A percentile compares a stretch with the other conserved stretches of the same genome.
These are phyloP conservation scores for Rhinocladiella similis DNA, from an alignment of 2,329 filamentous ascomycete species.

Conservation along the genomic window DNA sequence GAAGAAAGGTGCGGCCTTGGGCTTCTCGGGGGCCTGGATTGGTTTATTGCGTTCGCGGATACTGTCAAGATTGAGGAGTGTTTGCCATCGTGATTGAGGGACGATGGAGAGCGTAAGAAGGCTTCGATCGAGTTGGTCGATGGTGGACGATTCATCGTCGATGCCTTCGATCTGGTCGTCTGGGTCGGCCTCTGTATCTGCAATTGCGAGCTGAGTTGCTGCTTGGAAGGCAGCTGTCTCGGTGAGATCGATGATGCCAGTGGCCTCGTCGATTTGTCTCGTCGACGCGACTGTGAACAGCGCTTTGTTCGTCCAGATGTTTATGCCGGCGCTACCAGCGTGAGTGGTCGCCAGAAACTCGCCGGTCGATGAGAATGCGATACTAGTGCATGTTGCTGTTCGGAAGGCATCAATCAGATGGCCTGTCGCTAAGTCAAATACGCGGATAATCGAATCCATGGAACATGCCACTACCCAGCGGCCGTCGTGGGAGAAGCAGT, in stretches of 20 bases:
- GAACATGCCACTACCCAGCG: slow-evolving; percentile 91
- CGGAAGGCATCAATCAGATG: slow-evolving; percentile 92
- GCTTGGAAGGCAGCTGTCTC: slow-evolving; percentile 68
- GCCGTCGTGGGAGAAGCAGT: slow-evolving; percentile 88
- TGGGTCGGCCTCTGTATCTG: slow-evolving; percentile 48
- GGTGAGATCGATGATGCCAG: slow-evolving; percentile 62
- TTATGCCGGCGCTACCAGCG: slow-evolving; percentile 80
- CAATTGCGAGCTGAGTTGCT: slow-evolving; percentile 72
- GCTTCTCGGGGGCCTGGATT: slow-evolving; percentile 83
- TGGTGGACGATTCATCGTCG: slow-evolving; percentile 45
- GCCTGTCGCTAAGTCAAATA: slow-evolving; percentile 95
- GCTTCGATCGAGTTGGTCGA: slow-evolving; percentile 78
- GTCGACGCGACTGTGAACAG: slow-evolving; percentile 88
- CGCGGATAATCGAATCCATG: slow-evolving; percentile 73
- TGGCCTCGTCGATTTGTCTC: slow-evolving; percentile 75
- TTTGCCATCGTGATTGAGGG: slow-evolving; percentile 91
- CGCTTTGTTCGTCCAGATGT: slow-evolving; percentile 92
- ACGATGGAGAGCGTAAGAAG: slow-evolving; percentile 88
- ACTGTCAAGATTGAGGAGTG: slow-evolving; percentile 83
- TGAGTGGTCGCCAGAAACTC: slow-evolving; percentile 93
- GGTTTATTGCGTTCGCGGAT: slow-evolving; percentile 94
- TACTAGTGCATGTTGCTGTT: slow-evolving; percentile 74
- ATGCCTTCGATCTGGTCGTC: slow-evolving; percentile 47
- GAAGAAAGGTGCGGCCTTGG: slow-evolving; percentile 96
- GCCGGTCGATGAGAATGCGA: slow-evolving; percentile 85